Evolutionary conservation across 2,329 filamentous ascomycete species (phyloP).

Genomic region (Clonostachys byssicola): DNA sequence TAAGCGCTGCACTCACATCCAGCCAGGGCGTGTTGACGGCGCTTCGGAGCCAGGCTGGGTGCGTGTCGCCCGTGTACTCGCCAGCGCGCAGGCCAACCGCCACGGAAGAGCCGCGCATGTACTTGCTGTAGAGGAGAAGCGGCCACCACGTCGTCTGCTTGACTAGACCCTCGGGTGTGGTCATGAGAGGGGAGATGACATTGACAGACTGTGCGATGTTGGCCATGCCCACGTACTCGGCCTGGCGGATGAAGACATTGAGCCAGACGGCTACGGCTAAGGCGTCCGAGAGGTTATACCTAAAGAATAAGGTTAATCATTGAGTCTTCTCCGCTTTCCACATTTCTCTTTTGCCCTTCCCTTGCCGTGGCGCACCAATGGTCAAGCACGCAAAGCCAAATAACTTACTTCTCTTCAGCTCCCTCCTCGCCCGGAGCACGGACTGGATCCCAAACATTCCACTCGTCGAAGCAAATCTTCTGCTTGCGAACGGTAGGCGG

Average conservation of each 20-base stretch:
- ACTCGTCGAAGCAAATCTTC: constrained; percentile 79
- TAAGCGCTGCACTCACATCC: constrained; percentile 60
- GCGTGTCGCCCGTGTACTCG: constrained; percentile 63
- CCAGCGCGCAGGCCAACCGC: constrained; percentile 59
- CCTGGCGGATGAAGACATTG: constrained; percentile 73
- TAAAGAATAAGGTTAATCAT: constrained; percentile 1
- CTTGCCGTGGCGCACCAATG: too few relatives aligned
- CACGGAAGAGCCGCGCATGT: constrained; percentile 69
- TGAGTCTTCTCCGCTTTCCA: too few relatives aligned
- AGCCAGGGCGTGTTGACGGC: constrained; percentile 67
- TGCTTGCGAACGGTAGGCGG: constrained; percentile 55
- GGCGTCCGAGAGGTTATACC: constrained; percentile 70
- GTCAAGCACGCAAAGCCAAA: neutral
- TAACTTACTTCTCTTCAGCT: constrained; percentile 55
- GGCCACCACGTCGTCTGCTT: constrained; percentile 77
- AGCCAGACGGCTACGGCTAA: constrained; percentile 72
- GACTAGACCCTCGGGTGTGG: constrained; percentile 55
- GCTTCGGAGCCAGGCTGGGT: constrained; percentile 60
- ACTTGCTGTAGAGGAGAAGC: constrained; percentile 56
- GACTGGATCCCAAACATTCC: constrained; percentile 78
- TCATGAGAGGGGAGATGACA: constrained; percentile 75
- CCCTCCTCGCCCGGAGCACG: constrained; percentile 68
- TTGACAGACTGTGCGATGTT: constrained; percentile 77
- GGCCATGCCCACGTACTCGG: constrained; percentile 69
- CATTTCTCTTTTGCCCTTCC: too few relatives aligned